A percentile compares a stretch with the other conserved stretches of the same genome.
These are phyloP conservation scores for Amauroascus verrucosus DNA, from an alignment of 2,329 filamentous ascomycete genomes.

Conservation along the genomic window DNA sequence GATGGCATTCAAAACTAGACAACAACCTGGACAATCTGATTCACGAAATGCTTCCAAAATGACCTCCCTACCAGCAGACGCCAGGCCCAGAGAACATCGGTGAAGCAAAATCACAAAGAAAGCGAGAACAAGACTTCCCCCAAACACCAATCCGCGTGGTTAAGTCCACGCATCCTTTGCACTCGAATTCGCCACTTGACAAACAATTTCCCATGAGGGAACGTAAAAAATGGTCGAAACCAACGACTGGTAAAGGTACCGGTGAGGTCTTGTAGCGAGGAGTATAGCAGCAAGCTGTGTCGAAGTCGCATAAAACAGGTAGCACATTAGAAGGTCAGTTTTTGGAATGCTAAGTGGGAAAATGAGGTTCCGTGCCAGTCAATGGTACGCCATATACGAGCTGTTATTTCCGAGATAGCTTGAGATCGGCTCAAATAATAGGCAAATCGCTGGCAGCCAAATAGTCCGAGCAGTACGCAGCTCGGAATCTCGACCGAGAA, in stretches of 20 bases:
- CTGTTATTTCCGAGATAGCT: conserved; percentile 50
- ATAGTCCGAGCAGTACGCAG: conserved; percentile 51
- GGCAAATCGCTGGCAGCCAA: conserved; percentile 52
- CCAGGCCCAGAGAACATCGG: conserved; percentile 46
- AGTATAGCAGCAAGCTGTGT: conserved; percentile 57
- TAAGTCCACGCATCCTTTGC: conserved; percentile 55
- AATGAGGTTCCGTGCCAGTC: conserved; percentile 36
- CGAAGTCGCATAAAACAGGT: conserved; percentile 57
- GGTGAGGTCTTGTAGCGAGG: conserved; percentile 52
- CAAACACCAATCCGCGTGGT: conserved; percentile 56
- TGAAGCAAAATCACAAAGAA: conserved; percentile 49
- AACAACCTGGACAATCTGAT: neutral
- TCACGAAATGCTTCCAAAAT: conserved; percentile 14
- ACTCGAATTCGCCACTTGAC: conserved; percentile 38
- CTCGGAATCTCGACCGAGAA: conserved; percentile 52
- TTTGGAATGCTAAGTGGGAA: neutral
- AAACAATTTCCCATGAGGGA: conserved; percentile 59
- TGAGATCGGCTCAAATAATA: conserved; percentile 50
- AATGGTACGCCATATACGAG: conserved; percentile 55
- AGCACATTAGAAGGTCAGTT: conserved; percentile 41
- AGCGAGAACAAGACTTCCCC: conserved; percentile 57
- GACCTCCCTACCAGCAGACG: conserved; percentile 39
- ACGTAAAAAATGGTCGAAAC: conserved; percentile 59
- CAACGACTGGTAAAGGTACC: conserved; percentile 59
- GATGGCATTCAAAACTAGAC: neutral